Percentiles rank a stretch among this genome's conserved stretches.
Evolutionary conservation across 2,329 filamentous ascomycete species (phyloP).

Genomic region (Aschersonia sp.): DNA sequence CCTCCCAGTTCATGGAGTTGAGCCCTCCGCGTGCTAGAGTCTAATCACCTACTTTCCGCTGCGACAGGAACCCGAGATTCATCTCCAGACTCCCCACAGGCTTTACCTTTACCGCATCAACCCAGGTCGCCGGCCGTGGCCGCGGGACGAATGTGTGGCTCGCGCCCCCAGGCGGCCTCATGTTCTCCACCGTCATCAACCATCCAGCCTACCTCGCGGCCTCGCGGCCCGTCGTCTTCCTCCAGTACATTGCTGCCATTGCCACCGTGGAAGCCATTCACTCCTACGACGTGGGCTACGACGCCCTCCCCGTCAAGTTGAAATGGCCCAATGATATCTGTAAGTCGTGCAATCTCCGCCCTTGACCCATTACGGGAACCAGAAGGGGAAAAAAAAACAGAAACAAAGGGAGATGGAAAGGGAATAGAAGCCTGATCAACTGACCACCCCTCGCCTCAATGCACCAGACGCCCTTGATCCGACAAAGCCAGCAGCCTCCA

Average conservation of each 20-base stretch:
- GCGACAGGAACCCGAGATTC: conserved; percentile 55
- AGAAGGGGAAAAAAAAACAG: background rate
- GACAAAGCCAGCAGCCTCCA: conserved; percentile 27
- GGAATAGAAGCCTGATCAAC: background rate
- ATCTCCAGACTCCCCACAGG: conserved; percentile 65
- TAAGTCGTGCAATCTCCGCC: conserved; percentile 20
- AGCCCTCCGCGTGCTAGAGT: too few relatives aligned
- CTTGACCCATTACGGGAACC: background rate
- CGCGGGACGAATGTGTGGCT: conserved; percentile 92
- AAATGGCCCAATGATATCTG: conserved; percentile 98
- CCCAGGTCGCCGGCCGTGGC: conserved; percentile 75
- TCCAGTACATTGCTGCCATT: conserved; percentile 85
- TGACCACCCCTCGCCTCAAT: background rate
- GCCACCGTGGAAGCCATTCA: conserved; percentile 76
- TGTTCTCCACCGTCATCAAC: conserved; percentile 79
- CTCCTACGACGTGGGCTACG: conserved; percentile 63
- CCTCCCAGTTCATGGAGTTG: too few relatives aligned
- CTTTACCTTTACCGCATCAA: conserved; percentile 78
- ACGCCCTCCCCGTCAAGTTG: conserved; percentile 62
- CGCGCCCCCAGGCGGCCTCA: conserved; percentile 68
- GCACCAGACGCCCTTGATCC: conserved; percentile 49
- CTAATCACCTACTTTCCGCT: background rate
- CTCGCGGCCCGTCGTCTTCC: conserved; percentile 71
- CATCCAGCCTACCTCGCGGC: conserved; percentile 61
- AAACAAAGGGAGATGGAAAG: background rate